Conservation (phyloP, 441 rosid species). For the Omphalea diandra region DNA sequence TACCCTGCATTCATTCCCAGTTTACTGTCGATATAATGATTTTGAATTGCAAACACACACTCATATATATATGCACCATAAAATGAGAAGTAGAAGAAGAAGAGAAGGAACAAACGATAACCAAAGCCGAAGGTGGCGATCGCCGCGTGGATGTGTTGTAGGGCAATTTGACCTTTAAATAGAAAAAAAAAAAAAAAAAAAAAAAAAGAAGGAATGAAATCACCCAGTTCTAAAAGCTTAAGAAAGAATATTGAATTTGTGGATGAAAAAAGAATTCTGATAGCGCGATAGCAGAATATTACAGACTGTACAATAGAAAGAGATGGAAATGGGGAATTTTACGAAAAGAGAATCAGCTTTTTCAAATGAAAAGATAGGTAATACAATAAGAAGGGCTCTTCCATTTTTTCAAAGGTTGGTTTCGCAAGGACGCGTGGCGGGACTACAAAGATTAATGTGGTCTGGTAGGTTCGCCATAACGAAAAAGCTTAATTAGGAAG, state of each 20-base stretch:
- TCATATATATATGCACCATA: no score
- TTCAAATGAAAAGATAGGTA: background rate
- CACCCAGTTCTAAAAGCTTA: conserved; percentile 3
- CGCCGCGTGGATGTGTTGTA: conserved; percentile 27
- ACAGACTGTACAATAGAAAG: background rate
- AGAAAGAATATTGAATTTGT: conserved; percentile 11
- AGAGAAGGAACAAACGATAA: background rate
- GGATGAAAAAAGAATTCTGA: conserved; percentile 8
- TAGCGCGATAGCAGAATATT: conserved; percentile 16
- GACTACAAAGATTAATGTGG: no score
- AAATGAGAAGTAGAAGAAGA: no score
- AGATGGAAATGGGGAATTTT: conserved; percentile 4
- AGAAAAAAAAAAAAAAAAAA: no score
- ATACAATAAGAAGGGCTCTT: background rate
- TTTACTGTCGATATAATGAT: background rate
- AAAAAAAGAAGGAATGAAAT: no score
- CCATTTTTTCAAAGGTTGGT: conserved; percentile 5
- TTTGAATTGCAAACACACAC: conserved; percentile 5
- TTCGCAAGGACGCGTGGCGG: no score
- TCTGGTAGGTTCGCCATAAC: background rate
- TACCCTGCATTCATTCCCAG: conserved; percentile 1
- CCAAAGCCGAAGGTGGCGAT: conserved; percentile 9
- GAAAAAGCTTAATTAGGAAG: background rate
- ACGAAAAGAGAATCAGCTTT: conserved; percentile 25
- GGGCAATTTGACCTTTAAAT: conserved; percentile 22